Conservation (phyloP, 1,284 basidiomycete genomes). For the Ceratobasidium sp. region DNA sequence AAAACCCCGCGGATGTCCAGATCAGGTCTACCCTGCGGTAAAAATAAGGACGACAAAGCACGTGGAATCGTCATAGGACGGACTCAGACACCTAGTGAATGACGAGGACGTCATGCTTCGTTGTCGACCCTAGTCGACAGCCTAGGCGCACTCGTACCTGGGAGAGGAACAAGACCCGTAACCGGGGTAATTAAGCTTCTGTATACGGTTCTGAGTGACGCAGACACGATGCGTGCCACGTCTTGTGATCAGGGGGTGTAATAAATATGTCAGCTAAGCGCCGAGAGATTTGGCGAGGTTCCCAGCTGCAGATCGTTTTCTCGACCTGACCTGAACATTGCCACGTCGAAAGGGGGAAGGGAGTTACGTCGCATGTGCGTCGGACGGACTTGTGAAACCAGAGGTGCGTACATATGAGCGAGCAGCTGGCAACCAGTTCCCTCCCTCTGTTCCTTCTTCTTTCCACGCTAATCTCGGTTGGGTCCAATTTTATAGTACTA, state of each 20-base stretch:
- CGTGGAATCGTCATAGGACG: no score
- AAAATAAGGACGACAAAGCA: no score
- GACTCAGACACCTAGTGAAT: background rate
- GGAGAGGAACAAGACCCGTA: background rate
- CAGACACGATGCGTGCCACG: background rate
- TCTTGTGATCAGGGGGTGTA: background rate
- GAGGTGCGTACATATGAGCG: background rate
- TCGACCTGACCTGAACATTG: background rate
- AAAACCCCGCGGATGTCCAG: no score
- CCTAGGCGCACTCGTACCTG: background rate
- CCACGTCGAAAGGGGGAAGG: slow-evolving; percentile 17
- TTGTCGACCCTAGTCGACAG: background rate
- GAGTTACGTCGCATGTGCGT: slow-evolving; percentile 42
- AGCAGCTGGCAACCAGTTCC: slow-evolving; percentile 22
- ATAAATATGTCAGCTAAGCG: slow-evolving; percentile 9
- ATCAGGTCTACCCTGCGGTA: no score
- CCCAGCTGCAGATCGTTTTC: background rate
- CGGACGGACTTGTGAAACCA: background rate
- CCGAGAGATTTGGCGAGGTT: slow-evolving; percentile 4
- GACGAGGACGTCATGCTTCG: background rate
- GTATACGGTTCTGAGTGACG: slow-evolving; percentile 6
- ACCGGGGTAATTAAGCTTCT: slow-evolving; percentile 1
- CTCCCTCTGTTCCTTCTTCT: slow-evolving; percentile 14
- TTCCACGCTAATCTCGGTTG: slow-evolving; percentile 18
- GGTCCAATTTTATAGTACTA: background rate